phyloP scores from a whole-genome alignment of 495 filamentous ascomycete genomes.

The Penicillium pancosmium region DNA sequence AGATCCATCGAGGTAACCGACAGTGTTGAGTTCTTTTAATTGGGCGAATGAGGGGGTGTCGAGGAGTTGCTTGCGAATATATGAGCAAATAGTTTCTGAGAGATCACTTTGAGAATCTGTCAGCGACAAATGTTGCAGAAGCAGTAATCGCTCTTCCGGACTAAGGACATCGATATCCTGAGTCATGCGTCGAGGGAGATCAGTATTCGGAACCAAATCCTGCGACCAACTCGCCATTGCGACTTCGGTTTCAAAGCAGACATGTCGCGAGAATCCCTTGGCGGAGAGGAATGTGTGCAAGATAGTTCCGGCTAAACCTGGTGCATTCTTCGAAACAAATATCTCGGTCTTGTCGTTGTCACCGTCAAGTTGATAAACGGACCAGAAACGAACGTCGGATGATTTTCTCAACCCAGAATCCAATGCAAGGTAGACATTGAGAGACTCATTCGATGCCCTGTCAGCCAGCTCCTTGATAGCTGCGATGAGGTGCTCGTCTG shows the following conservation, averaged over 20 bases:
- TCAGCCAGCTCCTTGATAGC: conserved; percentile 38
- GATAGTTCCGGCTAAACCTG: conserved; percentile 51
- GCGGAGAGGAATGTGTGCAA: conserved; percentile 61
- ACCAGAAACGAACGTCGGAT: conserved; percentile 55
- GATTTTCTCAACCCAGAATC: conserved; percentile 58
- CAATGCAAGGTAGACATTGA: conserved; percentile 49
- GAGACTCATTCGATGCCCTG: conserved; percentile 29
- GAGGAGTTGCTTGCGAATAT: conserved; percentile 51
- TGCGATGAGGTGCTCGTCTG: conserved; percentile 23
- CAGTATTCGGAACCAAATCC: conserved; percentile 33
- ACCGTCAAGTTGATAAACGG: conserved; percentile 50
- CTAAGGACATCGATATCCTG: conserved; percentile 58
- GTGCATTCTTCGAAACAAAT: conserved; percentile 57
- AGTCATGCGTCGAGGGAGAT: conserved; percentile 48
- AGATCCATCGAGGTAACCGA: conserved; percentile 52
- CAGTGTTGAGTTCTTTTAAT: conserved; percentile 50
- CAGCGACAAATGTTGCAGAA: conserved; percentile 52
- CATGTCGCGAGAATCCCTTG: conserved; percentile 48
- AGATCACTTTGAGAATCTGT: conserved; percentile 36
- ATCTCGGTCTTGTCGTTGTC: conserved; percentile 48
- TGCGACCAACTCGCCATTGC: conserved; percentile 44
- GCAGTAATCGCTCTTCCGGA: conserved; percentile 52
- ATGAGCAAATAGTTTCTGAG: conserved; percentile 37
- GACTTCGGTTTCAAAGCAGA: conserved; percentile 56
- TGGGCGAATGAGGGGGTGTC: conserved; percentile 53